Conservation (phyloP, 2,329 filamentous ascomycete species). For the Colletotrichum tamarilloi region DNA sequence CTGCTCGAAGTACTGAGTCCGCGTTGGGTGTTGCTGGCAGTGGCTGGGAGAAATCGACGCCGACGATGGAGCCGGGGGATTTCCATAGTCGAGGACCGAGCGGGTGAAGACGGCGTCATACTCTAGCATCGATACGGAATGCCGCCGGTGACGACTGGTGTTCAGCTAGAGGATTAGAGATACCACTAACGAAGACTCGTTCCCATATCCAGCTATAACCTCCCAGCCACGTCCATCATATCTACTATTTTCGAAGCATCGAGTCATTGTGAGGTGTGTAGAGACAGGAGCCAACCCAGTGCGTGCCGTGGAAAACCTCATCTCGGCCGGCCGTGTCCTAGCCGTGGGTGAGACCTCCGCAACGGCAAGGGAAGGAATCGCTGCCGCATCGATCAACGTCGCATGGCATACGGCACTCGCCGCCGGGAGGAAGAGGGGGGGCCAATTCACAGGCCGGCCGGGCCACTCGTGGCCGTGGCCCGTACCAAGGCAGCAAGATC, state of each 20-base stretch:
- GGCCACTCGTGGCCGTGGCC: not conserved
- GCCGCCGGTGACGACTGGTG: not conserved
- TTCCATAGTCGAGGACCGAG: not conserved
- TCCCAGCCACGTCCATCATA: not conserved
- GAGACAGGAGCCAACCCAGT: not conserved
- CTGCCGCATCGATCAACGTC: conserved; percentile 13
- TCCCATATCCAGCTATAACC: not conserved
- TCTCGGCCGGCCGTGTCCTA: not conserved
- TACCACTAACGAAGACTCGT: not conserved
- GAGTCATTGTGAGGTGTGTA: not conserved
- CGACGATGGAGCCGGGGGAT: conserved; percentile 3
- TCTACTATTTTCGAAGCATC: not conserved
- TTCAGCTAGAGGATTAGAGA: not conserved
- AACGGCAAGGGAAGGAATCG: not conserved
- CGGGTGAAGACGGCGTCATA: not conserved
- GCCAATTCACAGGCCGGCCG: not conserved
- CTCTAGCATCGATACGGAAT: not conserved
- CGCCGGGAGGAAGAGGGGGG: not conserved
- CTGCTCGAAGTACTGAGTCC: not conserved
- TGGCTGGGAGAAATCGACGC: conserved; percentile 18
- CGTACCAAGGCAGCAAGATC: conserved; percentile 6
- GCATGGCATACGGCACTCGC: conserved; percentile 14
- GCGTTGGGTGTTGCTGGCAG: not conserved
- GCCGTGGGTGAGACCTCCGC: not conserved
- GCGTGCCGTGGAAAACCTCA: not conserved